A percentile compares a stretch with the other conserved stretches of the same genome.
Conservation (phyloP, 2,329 filamentous ascomycete species). For the Xylariaceae sp. region DNA sequence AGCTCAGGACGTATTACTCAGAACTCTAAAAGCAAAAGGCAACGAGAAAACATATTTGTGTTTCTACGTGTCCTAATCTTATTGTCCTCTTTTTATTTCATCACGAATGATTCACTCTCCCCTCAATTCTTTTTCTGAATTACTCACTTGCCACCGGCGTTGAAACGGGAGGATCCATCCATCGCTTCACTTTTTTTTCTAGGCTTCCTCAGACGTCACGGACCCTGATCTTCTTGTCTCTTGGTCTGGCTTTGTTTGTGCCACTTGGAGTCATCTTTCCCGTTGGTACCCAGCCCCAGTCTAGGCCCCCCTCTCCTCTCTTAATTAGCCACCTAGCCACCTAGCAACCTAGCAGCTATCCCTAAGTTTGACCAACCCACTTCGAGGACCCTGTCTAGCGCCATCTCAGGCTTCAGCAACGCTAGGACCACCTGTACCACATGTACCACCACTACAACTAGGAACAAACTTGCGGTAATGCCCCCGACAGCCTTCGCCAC, state of each 20-base stretch:
- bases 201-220: constrained; percentile 38
- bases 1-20: constrained; percentile 30
- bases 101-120: constrained; percentile 34
- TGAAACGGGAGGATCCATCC: constrained; percentile 38
- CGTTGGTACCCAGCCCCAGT: constrained; percentile 34
- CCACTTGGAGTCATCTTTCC: constrained; percentile 36
- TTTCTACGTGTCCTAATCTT: constrained; percentile 14
- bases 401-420: constrained; percentile 28
- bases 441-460: constrained; percentile 32
- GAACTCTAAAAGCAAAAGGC: constrained; percentile 15
- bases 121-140: constrained; percentile 34
- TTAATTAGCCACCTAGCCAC: constrained; percentile 30
- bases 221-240: constrained; percentile 21
- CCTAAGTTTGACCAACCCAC: constrained; percentile 6
- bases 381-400: constrained; percentile 22
- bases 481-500: constrained; percentile 45
- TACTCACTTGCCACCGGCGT: constrained; percentile 40
- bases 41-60: constrained; percentile 15
- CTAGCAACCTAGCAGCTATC: neutral
- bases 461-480: constrained; percentile 34
- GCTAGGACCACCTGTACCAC: constrained; percentile 31
- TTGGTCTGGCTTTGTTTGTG: constrained; percentile 28
- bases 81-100: constrained; percentile 31
- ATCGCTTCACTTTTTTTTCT: constrained; percentile 31
- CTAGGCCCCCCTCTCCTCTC: constrained; percentile 26